Evolutionary conservation across 495 filamentous ascomycete genomes (phyloP).

Genomic region (Hypoxylon cercidicola): DNA sequence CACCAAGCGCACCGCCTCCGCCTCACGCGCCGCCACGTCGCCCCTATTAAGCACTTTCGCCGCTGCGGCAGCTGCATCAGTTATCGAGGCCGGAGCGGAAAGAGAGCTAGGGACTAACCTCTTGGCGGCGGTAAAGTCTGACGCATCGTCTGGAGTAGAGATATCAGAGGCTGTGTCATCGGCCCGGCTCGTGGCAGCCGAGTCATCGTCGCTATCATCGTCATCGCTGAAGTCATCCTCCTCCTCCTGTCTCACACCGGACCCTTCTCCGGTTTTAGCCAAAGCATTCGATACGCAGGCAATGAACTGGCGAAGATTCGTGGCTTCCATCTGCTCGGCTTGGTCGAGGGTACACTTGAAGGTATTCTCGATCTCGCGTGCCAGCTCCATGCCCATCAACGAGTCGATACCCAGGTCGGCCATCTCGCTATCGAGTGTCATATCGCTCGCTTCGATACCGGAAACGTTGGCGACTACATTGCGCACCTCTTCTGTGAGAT

Average conservation of each 20-base stretch:
- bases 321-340: not conserved
- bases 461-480: slow-evolving; percentile 41
- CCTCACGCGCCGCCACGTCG: not conserved
- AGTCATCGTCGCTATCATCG: not conserved
- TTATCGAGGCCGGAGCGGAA: no score
- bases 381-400: slow-evolving; percentile 64
- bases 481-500: not conserved
- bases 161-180: not conserved
- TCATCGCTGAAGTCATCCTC: not conserved
- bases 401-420: slow-evolving; percentile 65
- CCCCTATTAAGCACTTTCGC: not conserved
- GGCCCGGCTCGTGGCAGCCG: not conserved
- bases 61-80: not conserved
- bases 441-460: slow-evolving; percentile 55
- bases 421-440: slow-evolving; percentile 50
- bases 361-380: not conserved
- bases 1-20: not conserved
- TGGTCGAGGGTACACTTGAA: not conserved
- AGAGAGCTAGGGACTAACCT: not conserved
- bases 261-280: not conserved
- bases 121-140: not conserved
- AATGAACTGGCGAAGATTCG: not conserved
- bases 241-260: not conserved
- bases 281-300: not conserved
- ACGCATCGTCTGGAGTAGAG: not conserved